These are phyloP conservation scores for Phaeomoniella chlamydospora DNA, from an alignment of 2,329 filamentous ascomycete genomes.

Conservation along the genomic window DNA sequence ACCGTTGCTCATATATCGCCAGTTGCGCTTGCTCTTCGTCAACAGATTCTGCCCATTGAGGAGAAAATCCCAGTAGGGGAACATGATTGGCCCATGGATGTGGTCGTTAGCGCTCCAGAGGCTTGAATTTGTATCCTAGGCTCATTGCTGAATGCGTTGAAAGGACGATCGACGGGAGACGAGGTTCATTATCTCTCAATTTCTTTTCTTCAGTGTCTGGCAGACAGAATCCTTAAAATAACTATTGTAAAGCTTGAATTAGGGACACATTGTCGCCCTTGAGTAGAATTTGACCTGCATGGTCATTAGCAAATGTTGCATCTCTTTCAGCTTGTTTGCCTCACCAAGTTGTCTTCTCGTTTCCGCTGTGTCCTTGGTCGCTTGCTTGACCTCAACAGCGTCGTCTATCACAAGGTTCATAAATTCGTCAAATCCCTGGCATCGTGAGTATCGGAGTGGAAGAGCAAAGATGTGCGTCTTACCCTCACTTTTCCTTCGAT, in stretches of 20 bases:
- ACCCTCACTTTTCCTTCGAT: constrained; percentile 96
- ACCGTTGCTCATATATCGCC: constrained; percentile 14
- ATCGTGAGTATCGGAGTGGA: no score
- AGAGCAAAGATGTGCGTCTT: constrained; percentile 15
- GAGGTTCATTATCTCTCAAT: no score
- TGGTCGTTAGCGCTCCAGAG: constrained; percentile 30
- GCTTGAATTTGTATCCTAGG: background rate
- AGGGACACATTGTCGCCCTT: constrained; percentile 82
- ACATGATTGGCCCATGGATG: constrained; percentile 69
- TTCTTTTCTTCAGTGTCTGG: no score
- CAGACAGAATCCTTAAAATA: no score
- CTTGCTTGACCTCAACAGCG: constrained; percentile 77
- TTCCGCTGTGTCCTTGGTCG: constrained; percentile 57
- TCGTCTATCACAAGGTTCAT: constrained; percentile 98
- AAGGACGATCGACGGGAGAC: no score
- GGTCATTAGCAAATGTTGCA: background rate
- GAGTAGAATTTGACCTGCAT: constrained; percentile 65
- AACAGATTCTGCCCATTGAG: constrained; percentile 60
- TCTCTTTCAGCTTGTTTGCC: constrained; percentile 4
- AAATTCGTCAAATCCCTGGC: constrained; percentile 95
- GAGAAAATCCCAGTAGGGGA: constrained; percentile 58
- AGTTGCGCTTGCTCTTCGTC: constrained; percentile 70
- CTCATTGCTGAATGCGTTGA: no score
- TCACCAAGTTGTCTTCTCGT: constrained; percentile 65
- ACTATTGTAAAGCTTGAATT: constrained; percentile 43